Percentiles rank a stretch among this genome's conserved stretches.
These are phyloP conservation scores for Teunomyces gatunensis DNA, from an alignment of 805 yeast genomes.

Conservation along the genomic window DNA sequence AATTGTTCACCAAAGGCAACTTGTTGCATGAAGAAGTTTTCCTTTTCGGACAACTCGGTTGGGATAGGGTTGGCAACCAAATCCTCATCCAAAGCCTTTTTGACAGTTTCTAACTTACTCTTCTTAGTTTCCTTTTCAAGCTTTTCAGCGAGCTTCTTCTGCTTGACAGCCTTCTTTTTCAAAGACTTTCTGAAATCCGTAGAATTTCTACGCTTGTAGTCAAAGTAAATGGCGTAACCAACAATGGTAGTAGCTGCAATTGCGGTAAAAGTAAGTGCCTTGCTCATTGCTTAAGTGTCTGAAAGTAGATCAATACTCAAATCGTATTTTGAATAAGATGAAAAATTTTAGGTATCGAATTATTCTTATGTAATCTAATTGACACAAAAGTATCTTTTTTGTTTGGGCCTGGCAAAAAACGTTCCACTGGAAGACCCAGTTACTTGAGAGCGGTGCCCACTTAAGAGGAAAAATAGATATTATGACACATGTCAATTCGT, in stretches of 20 bases:
- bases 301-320: background rate
- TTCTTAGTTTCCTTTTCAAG: slow-evolving; percentile 57
- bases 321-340: background rate
- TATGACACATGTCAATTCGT: too few species aligned
- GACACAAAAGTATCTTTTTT: background rate
- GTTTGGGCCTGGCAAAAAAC: background rate
- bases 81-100: slow-evolving; percentile 60
- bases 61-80: slow-evolving; percentile 76
- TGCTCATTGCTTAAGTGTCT: slow-evolving; percentile 22
- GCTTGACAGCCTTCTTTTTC: slow-evolving; percentile 60
- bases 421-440: background rate
- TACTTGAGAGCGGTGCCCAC: too few species aligned
- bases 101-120: slow-evolving; percentile 57
- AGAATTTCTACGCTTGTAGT: slow-evolving; percentile 83
- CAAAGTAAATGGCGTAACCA: slow-evolving; percentile 87
- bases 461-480: too few species aligned
- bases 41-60: slow-evolving; percentile 62
- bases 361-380: background rate
- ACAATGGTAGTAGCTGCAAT: slow-evolving; percentile 53
- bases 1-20: slow-evolving; percentile 85
- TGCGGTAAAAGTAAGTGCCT: slow-evolving; percentile 32
- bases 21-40: slow-evolving; percentile 75
- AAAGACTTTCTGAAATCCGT: slow-evolving; percentile 77
- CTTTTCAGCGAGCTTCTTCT: slow-evolving; percentile 54
- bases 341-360: background rate